Percentiles rank a stretch among this genome's conserved stretches.
phyloP scores from a whole-genome alignment of 2,329 filamentous ascomycete species.

The Aspergillus pseudonomiae region DNA sequence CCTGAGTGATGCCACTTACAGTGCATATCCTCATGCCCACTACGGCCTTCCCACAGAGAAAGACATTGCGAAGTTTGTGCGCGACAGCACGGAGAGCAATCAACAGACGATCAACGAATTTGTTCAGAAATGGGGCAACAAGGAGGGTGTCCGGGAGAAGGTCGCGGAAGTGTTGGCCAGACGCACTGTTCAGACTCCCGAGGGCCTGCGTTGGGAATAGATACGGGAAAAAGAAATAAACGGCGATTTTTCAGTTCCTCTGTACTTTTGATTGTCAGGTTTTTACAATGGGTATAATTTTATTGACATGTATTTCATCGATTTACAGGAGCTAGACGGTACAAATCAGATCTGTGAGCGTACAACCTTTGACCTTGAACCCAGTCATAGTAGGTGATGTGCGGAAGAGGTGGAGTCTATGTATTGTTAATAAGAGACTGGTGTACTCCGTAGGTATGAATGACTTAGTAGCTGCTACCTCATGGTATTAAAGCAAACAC shows the following conservation, averaged over 20 bases:
- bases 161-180: slow-evolving; percentile 69
- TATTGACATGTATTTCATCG: background rate
- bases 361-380: background rate
- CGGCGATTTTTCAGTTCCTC: background rate
- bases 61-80: slow-evolving; percentile 51
- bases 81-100: slow-evolving; percentile 49
- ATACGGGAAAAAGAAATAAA: slow-evolving; percentile 8
- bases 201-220: slow-evolving; percentile 41
- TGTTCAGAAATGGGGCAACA: slow-evolving; percentile 60
- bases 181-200: slow-evolving; percentile 56
- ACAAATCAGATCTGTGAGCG: background rate
- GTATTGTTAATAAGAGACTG: background rate
- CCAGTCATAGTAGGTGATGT: background rate
- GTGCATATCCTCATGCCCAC: slow-evolving; percentile 69
- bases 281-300: slow-evolving; percentile 1
- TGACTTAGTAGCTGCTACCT: background rate
- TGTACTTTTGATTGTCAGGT: slow-evolving; percentile 1
- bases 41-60: slow-evolving; percentile 75
- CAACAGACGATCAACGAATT: slow-evolving; percentile 67
- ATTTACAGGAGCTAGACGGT: background rate
- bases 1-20: slow-evolving; percentile 64
- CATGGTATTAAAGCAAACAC: background rate
- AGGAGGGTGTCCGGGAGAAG: slow-evolving; percentile 71
- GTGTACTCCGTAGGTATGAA: background rate
- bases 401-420: background rate